Evolutionary conservation across 2,329 filamentous ascomycete genomes (phyloP).

Genomic region (Lachnellula hyalina): DNA sequence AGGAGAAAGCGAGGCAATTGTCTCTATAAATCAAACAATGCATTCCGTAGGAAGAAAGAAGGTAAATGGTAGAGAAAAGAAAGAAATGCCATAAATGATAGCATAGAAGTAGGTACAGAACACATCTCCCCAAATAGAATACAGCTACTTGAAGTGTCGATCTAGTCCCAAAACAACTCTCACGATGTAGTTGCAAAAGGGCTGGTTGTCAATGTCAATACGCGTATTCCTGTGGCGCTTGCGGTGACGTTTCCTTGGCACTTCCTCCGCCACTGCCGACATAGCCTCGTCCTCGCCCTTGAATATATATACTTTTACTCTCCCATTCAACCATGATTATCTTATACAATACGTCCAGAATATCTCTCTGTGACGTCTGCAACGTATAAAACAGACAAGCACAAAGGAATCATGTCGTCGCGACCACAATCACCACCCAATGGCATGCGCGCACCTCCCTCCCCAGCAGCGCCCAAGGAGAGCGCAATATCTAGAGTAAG

Average conservation of each 20-base stretch:
- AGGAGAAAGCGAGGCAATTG: too few species aligned
- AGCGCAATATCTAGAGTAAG: conserved; percentile 24
- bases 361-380: neutral
- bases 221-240: neutral
- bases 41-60: too few species aligned
- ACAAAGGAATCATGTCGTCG: neutral
- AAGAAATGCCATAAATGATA: too few species aligned
- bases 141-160: too few species aligned
- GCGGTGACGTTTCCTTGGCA: neutral
- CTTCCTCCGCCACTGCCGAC: neutral
- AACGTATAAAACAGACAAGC: too few species aligned
- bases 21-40: too few species aligned
- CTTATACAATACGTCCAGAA: neutral
- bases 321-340: neutral
- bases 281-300: neutral
- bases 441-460: conserved; percentile 1
- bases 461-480: conserved; percentile 22
- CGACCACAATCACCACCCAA: neutral
- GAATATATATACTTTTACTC: neutral
- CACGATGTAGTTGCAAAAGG: too few species aligned
- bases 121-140: too few species aligned
- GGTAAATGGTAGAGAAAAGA: too few species aligned
- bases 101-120: too few species aligned
- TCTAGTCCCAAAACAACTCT: too few species aligned
- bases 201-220: too few species aligned